Percentiles rank a stretch among this genome's conserved stretches.
Evolutionary conservation across 1,284 basidiomycete species (phyloP).

Genomic region (Mycena citricolor): DNA sequence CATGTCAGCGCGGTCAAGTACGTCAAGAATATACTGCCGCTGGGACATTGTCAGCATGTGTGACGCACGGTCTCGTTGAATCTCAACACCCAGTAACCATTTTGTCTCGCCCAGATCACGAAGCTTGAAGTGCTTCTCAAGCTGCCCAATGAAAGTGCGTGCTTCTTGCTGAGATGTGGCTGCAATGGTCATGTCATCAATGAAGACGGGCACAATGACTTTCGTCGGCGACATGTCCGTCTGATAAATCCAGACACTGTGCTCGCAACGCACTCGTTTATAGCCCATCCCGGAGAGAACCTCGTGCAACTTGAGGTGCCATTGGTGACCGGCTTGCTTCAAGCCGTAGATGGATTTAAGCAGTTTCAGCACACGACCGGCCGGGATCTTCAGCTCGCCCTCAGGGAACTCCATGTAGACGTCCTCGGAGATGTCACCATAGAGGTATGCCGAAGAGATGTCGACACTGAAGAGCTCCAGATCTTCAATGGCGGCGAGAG

Average conservation of each 20-base stretch:
- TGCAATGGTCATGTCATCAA: constrained; percentile 31
- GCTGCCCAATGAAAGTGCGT: constrained; percentile 25
- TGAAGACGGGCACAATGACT: constrained; percentile 28
- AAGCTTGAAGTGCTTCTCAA: constrained; percentile 36
- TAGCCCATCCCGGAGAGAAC: constrained; percentile 27
- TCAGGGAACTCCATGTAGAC: constrained; percentile 32
- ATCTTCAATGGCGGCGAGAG: constrained; percentile 24
- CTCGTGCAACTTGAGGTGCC: constrained; percentile 28
- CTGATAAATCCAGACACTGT: constrained; percentile 25
- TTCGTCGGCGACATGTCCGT: constrained; percentile 3
- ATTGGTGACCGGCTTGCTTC: constrained; percentile 32
- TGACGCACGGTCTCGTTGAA: constrained; percentile 28
- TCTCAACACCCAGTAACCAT: constrained; percentile 38
- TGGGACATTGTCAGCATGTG: constrained; percentile 34
- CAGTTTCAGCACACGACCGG: constrained; percentile 24
- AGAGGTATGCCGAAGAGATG: constrained; percentile 32
- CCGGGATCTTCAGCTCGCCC: constrained; percentile 21
- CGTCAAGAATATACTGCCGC: constrained; percentile 32
- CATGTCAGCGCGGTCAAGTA: constrained; percentile 35
- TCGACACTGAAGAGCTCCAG: constrained; percentile 12
- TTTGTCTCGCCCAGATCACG: constrained; percentile 33
- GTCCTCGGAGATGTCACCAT: constrained; percentile 28
- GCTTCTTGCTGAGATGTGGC: constrained; percentile 18
- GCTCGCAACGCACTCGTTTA: constrained; percentile 24
- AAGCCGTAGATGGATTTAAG: constrained; percentile 34